Evolutionary conservation across 2,329 filamentous ascomycete species (phyloP).

Genomic region (Penicillium sp.): DNA sequence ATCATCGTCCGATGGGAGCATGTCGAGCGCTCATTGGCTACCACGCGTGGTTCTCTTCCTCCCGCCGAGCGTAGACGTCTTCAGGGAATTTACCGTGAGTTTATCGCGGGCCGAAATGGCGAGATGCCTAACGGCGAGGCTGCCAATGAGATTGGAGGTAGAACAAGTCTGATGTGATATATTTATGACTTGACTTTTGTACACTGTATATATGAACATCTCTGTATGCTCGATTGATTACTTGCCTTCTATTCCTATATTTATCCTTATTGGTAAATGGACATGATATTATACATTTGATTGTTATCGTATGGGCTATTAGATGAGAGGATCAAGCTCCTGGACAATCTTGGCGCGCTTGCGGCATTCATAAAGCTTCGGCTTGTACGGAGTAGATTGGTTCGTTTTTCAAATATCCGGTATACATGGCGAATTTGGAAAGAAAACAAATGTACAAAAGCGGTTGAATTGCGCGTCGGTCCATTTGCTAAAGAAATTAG

Average conservation of each 20-base stretch:
- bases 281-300: background rate
- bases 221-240: background rate
- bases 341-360: background rate
- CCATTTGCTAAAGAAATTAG: background rate
- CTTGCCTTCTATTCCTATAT: constrained; percentile 7
- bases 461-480: background rate
- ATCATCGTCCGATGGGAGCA: constrained; percentile 85
- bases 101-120: constrained; percentile 86
- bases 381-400: background rate
- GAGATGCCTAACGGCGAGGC: constrained; percentile 95
- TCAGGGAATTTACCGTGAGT: constrained; percentile 83
- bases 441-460: background rate
- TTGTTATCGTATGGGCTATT: too few species aligned
- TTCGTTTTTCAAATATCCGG: background rate
- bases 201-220: constrained; percentile 24
- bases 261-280: constrained; percentile 8
- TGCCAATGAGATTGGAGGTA: constrained; percentile 84
- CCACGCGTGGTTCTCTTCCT: constrained; percentile 80
- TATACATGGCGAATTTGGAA: too few species aligned
- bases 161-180: constrained; percentile 84
- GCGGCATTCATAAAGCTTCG: background rate
- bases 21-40: constrained; percentile 71
- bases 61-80: constrained; percentile 72
- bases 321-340: background rate
- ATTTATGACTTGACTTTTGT: constrained; percentile 3